These are phyloP conservation scores for Podosphaera aphanis DNA, from an alignment of 2,329 filamentous ascomycete species.

Conservation along the genomic window DNA sequence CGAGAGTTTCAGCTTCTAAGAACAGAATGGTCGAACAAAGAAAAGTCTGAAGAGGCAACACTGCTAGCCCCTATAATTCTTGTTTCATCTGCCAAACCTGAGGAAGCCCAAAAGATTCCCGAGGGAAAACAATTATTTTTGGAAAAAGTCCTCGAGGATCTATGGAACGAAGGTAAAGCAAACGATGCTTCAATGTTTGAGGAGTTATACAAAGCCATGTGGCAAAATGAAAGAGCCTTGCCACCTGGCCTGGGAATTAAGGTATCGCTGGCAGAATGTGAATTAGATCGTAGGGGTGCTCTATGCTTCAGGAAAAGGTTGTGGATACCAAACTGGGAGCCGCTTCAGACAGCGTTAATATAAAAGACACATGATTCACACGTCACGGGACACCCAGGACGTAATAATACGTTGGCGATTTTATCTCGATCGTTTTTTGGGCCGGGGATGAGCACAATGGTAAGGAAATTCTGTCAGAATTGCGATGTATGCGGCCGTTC, in stretches of 20 bases:
- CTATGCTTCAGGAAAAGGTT: slow-evolving; percentile 1
- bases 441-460: neutral
- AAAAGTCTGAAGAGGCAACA: neutral
- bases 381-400: neutral
- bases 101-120: neutral
- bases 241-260: neutral
- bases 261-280: neutral
- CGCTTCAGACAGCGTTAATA: neutral
- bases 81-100: neutral
- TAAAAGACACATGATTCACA: neutral
- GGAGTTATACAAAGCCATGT: neutral
- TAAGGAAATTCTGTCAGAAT: neutral
- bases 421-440: neutral
- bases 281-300: neutral
- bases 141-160: neutral
- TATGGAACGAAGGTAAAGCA: neutral
- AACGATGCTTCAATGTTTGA: neutral
- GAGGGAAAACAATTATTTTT: neutral
- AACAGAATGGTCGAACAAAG: neutral
- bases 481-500: neutral
- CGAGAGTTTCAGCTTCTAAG: neutral
- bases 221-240: neutral
- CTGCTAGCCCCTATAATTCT: neutral
- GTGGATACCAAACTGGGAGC: neutral
- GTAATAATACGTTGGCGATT: neutral